Evolutionary conservation across 2,329 filamentous ascomycete genomes (phyloP), one percentile per base, ranked within the genome.

Genomic region (Delphinella strobiligena): DNA sequence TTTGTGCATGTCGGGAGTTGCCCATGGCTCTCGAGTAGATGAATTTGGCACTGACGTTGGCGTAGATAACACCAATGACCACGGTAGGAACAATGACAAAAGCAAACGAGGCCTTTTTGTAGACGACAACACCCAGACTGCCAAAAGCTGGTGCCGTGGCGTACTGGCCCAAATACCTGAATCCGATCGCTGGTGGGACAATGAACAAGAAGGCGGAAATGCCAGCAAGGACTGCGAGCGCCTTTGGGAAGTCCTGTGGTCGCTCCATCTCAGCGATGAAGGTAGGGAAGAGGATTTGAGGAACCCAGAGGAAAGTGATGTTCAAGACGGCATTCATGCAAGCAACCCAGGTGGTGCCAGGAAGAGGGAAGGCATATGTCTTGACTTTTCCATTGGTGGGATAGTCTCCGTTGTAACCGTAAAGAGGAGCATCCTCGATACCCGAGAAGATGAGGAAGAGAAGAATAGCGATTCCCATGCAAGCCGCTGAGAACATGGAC

Each of bases 241-340:
- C 55, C 43, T 71, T 71, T 33, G 67, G 66, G 51, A 70, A 70
- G 50, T 71, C 67, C 35, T 69, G 61, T 1, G 67, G 67, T 10
- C 51, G 52, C 43, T 69, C 61, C 66, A 69, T 69, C 45, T 71
- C 67, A 22, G 66, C 49, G 52, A 71, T 69, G 52, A 71, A 71
- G 11, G 63, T 65, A 1, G 67, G 67, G 51, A 71, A 69, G 18
- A 70, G 60, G 41, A 69, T 69, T 43, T 71, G 67, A 2, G 67
- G 66, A 1, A 69, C 64, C 66, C 65, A 69, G 34, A 68, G 54
- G 49, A 68, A 69, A 12, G 64, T 67, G 45, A 67, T 65, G 46
- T 67, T 69, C 10, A 69, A 47, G 1, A 69, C 65, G 11, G 67
- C 67, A 38, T 70, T 70, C 61, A 69, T 63, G 49, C 62, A 66